These are phyloP conservation scores for Malus domestica DNA, from an alignment of 306 rosid genomes.

Conservation along the genomic window ASM211411v1 NC_041789.1:15017501-15018000, in stretches of 20 bases:
- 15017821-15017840: constrained; percentile 46
- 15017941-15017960: constrained; percentile 32
- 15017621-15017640: constrained; percentile 44
- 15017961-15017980: constrained; percentile 50
- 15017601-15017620: constrained; percentile 31
- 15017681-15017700: constrained; percentile 1
- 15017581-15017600: constrained; percentile 22
- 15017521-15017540: constrained; percentile 12
- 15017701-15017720: background rate
- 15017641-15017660: constrained; percentile 79
- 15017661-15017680: constrained; percentile 39
- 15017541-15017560: constrained; percentile 14
- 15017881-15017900: background rate
- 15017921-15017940: background rate
- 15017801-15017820: constrained; percentile 42
- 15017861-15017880: background rate
- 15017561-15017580: constrained; percentile 18
- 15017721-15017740: constrained; percentile 8
- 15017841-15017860: constrained; percentile 15
- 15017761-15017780: constrained; percentile 35
- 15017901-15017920: background rate
- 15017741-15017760: constrained; percentile 41
- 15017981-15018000: constrained; percentile 36
- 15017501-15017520: constrained; percentile 33
- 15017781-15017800: constrained; percentile 36